These are phyloP conservation scores for Neurospora africana DNA, from an alignment of 495 filamentous ascomycete genomes.

Conservation along the genomic window DNA sequence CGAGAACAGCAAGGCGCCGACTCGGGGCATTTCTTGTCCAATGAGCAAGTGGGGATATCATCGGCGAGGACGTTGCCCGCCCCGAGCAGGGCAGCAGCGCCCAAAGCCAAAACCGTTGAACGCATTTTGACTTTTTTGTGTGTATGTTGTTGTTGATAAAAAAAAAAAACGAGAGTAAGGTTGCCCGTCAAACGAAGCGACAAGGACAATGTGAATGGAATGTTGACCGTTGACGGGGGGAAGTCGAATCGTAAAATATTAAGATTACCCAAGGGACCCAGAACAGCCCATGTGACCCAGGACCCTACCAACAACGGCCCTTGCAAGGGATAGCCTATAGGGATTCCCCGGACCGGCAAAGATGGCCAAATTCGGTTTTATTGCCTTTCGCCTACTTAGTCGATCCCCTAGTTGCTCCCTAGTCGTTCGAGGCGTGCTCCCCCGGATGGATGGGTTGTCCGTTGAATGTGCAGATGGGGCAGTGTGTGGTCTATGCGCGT, in stretches of 20 bases:
- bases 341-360: background rate
- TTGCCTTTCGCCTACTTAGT: background rate
- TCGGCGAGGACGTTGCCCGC: constrained; percentile 28
- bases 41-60: constrained; percentile 21
- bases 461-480: background rate
- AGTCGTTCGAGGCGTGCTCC: background rate
- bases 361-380: background rate
- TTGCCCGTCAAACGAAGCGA: background rate
- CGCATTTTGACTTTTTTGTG: background rate
- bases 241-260: background rate
- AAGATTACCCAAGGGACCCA: background rate
- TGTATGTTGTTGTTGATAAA: background rate
- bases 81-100: constrained; percentile 31
- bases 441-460: background rate
- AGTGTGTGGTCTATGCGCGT: background rate
- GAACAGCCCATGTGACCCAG: background rate
- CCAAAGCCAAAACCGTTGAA: constrained; percentile 21
- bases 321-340: background rate
- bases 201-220: background rate
- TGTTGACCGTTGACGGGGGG: background rate
- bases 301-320: background rate
- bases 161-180: background rate
- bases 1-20: constrained; percentile 83
- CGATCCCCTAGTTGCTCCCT: background rate
- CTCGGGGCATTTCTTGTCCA: constrained; percentile 61